These are phyloP conservation scores for Calonectria hawksworthii DNA, from an alignment of 2,329 filamentous ascomycete genomes.

Conservation along the genomic window DNA sequence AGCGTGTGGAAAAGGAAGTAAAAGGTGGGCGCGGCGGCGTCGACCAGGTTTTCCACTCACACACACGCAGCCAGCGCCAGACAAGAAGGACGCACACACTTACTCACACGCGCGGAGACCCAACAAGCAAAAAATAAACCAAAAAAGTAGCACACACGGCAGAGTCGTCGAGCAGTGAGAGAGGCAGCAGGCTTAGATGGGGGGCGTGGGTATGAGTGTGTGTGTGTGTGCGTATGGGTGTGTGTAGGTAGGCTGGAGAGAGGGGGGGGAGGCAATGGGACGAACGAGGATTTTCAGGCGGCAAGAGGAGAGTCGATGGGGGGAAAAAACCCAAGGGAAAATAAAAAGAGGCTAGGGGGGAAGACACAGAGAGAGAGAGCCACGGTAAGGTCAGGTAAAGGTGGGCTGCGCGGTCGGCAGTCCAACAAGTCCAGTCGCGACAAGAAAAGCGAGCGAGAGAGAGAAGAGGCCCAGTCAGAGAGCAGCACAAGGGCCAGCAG, in stretches of 20 bases:
- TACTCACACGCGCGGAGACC: neutral
- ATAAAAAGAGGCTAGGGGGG: conserved; percentile 19
- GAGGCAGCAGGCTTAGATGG: neutral
- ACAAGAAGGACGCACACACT: conserved; percentile 7
- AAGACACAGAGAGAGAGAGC: conserved; percentile 9
- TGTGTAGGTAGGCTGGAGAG: neutral
- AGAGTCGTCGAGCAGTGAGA: neutral
- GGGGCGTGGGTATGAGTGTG: neutral
- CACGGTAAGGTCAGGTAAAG: neutral
- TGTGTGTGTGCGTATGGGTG: neutral
- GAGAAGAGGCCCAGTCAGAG: neutral
- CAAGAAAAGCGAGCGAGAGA: conserved; percentile 1
- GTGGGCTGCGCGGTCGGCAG: neutral
- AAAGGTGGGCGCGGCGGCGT: conserved; percentile 27
- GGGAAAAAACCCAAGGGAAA: neutral
- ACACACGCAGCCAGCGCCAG: neutral
- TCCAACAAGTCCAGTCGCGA: neutral
- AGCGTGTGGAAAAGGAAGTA: conserved; percentile 12
- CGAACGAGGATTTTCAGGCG: conserved; percentile 12
- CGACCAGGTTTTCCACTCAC: conserved; percentile 26
- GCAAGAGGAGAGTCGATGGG: neutral
- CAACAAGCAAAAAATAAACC: neutral
- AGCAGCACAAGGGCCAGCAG: neutral
- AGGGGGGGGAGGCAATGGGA: neutral
- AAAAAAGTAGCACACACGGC: neutral